Conservation (phyloP, 148 eudicot species). For the Silene latifolia region DNA sequence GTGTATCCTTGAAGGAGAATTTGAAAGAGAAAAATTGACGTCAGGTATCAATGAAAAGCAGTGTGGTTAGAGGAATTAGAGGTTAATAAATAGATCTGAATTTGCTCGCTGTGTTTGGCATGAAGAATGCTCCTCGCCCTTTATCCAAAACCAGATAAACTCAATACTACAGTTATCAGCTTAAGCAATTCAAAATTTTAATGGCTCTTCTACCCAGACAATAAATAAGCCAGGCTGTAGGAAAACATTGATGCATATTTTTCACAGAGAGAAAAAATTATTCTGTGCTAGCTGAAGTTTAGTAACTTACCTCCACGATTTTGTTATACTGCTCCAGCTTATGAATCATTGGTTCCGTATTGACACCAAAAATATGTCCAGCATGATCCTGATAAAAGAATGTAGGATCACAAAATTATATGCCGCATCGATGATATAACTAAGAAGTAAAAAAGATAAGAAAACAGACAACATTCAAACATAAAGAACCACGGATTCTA, state of each 20-base stretch:
- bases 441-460: neutral
- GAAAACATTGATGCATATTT: neutral
- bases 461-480: neutral
- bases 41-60: too few relatives aligned
- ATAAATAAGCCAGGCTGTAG: neutral
- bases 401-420: constrained; percentile 6
- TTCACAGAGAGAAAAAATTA: neutral
- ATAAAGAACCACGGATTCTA: neutral
- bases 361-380: constrained; percentile 97
- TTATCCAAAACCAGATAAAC: too few relatives aligned
- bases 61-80: too few relatives aligned
- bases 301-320: constrained; percentile 57
- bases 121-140: too few relatives aligned
- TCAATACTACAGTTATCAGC: neutral
- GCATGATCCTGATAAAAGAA: constrained; percentile 79
- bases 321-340: constrained; percentile 89
- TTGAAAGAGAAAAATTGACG: too few relatives aligned
- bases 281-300: constrained; percentile 7
- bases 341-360: constrained; percentile 76
- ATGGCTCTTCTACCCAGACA: neutral
- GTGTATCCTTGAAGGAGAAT: too few relatives aligned
- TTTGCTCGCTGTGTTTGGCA: too few relatives aligned
- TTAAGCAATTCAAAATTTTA: neutral
- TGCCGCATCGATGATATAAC: neutral
- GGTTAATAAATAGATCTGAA: too few relatives aligned